Percentiles rank a stretch among this genome's conserved stretches.
Evolutionary conservation across 2,329 filamentous ascomycete species (phyloP).

Genomic region (Aspergillus aculeatus): DNA sequence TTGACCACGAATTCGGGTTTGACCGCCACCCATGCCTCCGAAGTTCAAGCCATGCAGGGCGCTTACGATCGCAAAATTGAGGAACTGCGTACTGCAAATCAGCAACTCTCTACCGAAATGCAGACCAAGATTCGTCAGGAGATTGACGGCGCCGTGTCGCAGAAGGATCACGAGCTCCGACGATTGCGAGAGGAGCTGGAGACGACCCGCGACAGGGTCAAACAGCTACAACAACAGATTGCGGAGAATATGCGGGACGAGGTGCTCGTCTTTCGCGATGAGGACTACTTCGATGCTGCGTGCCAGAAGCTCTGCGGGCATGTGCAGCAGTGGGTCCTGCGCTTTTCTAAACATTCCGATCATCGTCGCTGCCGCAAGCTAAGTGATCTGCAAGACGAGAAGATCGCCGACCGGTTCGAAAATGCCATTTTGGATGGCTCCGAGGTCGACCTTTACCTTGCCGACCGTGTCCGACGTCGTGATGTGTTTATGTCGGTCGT

Average conservation of each 20-base stretch:
- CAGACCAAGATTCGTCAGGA: slow-evolving; percentile 61
- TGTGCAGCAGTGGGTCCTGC: slow-evolving; percentile 94
- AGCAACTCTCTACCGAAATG: slow-evolving; percentile 61
- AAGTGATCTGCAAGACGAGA: slow-evolving; percentile 82
- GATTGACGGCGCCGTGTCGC: slow-evolving; percentile 64
- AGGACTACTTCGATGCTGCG: slow-evolving; percentile 91
- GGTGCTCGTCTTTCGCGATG: slow-evolving; percentile 77
- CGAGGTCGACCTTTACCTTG: slow-evolving; percentile 83
- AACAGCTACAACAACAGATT: slow-evolving; percentile 60
- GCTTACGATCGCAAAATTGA: slow-evolving; percentile 68
- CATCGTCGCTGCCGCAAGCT: slow-evolving; percentile 82
- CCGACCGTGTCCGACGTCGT: slow-evolving; percentile 80
- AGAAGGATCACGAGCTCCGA: slow-evolving; percentile 81
- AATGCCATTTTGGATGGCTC: slow-evolving; percentile 92
- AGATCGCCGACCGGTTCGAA: slow-evolving; percentile 89
- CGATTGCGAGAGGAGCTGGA: slow-evolving; percentile 76
- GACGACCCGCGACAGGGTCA: slow-evolving; percentile 62
- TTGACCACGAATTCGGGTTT: slow-evolving; percentile 75
- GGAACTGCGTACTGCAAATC: slow-evolving; percentile 63
- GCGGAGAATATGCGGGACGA: slow-evolving; percentile 61
- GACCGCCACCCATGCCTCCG: slow-evolving; percentile 70
- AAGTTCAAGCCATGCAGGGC: slow-evolving; percentile 63
- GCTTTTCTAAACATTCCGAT: slow-evolving; percentile 97
- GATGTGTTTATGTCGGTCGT: slow-evolving; percentile 98
- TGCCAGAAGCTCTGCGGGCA: slow-evolving; percentile 95